These are phyloP conservation scores for Colletotrichum musae DNA, from an alignment of 2,329 filamentous ascomycete species.

Conservation along the genomic window DNA sequence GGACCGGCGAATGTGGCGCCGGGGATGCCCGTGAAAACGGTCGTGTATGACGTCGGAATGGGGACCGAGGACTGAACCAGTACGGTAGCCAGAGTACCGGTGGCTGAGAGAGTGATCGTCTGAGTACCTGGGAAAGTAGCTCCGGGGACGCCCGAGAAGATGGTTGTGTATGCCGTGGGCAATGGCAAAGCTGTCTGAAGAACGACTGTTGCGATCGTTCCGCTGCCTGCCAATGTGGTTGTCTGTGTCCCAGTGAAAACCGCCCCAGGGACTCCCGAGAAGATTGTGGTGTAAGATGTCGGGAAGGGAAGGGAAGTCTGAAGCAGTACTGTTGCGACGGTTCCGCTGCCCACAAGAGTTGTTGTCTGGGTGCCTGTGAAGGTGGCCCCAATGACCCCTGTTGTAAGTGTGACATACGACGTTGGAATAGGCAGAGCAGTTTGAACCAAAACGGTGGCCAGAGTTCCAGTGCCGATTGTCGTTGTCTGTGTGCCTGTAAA, in stretches of 20 bases:
- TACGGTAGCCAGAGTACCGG: constrained; percentile 4
- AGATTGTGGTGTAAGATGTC: constrained; percentile 20
- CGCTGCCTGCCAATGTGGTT: neutral
- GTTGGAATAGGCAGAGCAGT: constrained; percentile 26
- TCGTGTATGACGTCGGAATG: constrained; percentile 15
- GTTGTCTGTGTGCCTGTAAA: constrained; percentile 10
- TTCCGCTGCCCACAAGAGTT: constrained; percentile 2
- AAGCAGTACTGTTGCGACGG: constrained; percentile 11
- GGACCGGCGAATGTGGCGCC: constrained; percentile 7
- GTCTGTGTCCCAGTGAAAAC: constrained; percentile 22
- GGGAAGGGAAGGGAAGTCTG: constrained; percentile 15
- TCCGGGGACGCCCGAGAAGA: constrained; percentile 4
- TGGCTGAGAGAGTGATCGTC: constrained; percentile 5
- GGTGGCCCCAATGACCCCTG: constrained; percentile 8
- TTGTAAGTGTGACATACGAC: constrained; percentile 22
- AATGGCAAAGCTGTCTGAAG: constrained; percentile 17
- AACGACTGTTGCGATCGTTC: constrained; percentile 18
- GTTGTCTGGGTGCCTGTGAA: constrained; percentile 24
- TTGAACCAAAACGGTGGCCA: constrained; percentile 19
- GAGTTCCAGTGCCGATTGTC: neutral
- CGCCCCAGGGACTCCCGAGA: constrained; percentile 13
- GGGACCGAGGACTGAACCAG: constrained; percentile 16
- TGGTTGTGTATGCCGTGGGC: constrained; percentile 6
- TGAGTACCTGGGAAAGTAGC: constrained; percentile 13
- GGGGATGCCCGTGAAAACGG: constrained; percentile 4